These are phyloP conservation scores for Aspergillus spinulosporus DNA, from an alignment of 2,329 filamentous ascomycete genomes.

Conservation along the genomic window DNA sequence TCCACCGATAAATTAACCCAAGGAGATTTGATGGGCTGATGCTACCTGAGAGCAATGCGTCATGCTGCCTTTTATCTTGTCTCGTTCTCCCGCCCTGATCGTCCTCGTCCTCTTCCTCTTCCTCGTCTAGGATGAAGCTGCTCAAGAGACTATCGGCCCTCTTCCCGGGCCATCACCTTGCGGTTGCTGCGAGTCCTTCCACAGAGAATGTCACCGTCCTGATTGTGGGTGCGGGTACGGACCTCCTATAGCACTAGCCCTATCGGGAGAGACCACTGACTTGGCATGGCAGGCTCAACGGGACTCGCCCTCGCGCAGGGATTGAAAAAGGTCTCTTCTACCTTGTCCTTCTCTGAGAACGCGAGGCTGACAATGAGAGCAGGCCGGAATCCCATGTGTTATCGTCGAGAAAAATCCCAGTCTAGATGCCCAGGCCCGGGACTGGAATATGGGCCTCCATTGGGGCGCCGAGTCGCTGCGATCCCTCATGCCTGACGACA, in stretches of 20 bases:
- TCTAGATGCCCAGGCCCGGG: background rate
- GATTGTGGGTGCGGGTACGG: conserved; percentile 23
- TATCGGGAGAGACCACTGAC: background rate
- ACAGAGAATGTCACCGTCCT: conserved; percentile 16
- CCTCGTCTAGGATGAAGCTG: background rate
- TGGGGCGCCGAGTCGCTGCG: background rate
- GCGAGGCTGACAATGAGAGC: background rate
- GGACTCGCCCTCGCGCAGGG: background rate
- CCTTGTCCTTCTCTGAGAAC: background rate
- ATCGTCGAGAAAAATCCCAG: background rate
- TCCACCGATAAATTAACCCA: background rate
- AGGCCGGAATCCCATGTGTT: background rate
- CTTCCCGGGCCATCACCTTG: background rate
- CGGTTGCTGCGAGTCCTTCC: background rate
- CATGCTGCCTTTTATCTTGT: background rate
- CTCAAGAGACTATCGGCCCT: conserved; percentile 1
- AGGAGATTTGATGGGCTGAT: background rate
- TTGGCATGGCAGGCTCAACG: background rate
- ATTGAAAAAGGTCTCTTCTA: background rate
- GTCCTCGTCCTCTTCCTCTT: background rate
- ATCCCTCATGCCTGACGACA: background rate
- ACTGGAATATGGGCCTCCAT: background rate
- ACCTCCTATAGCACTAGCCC: background rate
- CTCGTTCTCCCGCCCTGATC: too few relatives aligned
- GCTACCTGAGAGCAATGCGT: background rate